Base-by-base conservation (phyloP, 345 rosid species). In the Ceriops decandra region DNA sequence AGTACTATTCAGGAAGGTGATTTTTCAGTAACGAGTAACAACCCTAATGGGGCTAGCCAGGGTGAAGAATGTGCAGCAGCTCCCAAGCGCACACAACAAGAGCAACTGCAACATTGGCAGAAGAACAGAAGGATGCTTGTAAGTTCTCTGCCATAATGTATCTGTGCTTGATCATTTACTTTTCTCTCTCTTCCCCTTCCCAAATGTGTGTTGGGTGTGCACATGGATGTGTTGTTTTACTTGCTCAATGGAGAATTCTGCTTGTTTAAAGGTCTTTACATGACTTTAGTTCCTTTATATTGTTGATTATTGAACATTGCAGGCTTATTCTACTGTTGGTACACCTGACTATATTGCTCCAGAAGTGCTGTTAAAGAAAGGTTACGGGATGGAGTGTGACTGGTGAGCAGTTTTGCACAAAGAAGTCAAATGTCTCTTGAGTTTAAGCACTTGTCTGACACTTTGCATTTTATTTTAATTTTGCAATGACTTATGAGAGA, bases 311-410 rank as follows among this genome's bases (percentile, higher is more conserved):
- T 70, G 46, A 68, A 66, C 74, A 58, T 62, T 87, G 80, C 85
- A 95, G 99, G 99, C 99, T 68, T 95, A 89, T 84, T 95, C 97
- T 17, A 95, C 99, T 57, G 97, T 95, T 56, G 99, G 99, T 21
- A 89, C 99, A 60, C 97, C 99, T 15, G 98, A 93, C 78, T 91
- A 91, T 77, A 93, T 93, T 60, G 98, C 98, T 70, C 98, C 98
- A 52, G 99, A 91, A 82, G 96, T 91, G 38, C 78, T 95, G 19
- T 68, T 95, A 82, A 95, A 95, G 89, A 93, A 91, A 88, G 98
- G 98, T 52, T 93, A 93, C 73, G 98, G 81, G 57, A 82, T 93
- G 96, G 99, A 95, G 77, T 95, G 99, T 74, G 98, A 91, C 69
- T 91, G 97, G 97, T 91, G 72, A 81, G 95, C 78, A 54, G 21